Conservation (phyloP, 768 basidiomycete genomes). For the Pleurotus djamor region DNA sequence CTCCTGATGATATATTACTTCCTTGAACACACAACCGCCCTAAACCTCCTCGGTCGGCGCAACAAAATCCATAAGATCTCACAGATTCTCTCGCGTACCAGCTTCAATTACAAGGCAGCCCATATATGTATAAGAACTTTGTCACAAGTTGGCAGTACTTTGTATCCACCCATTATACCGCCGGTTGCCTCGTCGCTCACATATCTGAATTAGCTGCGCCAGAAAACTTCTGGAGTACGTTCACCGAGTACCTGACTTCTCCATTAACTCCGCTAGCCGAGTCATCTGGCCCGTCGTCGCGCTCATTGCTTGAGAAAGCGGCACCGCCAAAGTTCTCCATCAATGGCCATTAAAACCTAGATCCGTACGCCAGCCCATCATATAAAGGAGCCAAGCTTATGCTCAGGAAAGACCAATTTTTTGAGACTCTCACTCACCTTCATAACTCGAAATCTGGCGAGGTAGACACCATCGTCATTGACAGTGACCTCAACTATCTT, state of each 20-base stretch:
- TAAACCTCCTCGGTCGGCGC: too few relatives aligned
- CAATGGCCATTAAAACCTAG: neutral
- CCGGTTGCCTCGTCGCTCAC: neutral
- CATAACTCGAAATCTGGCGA: too few relatives aligned
- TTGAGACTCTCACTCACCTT: too few relatives aligned
- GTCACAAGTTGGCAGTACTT: neutral
- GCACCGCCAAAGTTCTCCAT: neutral
- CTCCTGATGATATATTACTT: neutral
- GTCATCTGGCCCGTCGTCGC: neutral
- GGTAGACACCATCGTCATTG: too few relatives aligned
- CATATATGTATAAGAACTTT: neutral
- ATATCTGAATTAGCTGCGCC: neutral
- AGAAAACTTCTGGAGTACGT: neutral
- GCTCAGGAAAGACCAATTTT: too few relatives aligned
- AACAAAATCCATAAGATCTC: too few relatives aligned
- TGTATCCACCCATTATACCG: slow-evolving; percentile 1
- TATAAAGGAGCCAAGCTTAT: too few relatives aligned
- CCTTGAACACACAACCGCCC: too few relatives aligned
- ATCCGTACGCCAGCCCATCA: too few relatives aligned
- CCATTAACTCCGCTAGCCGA: slow-evolving; percentile 1
- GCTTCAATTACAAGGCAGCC: too few relatives aligned
- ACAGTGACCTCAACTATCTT: too few relatives aligned
- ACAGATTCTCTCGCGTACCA: too few relatives aligned
- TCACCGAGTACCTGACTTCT: neutral
- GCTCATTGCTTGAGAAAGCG: slow-evolving; percentile 3